Conservation (phyloP, 805 yeast species). For the Lachancea dasiensis region DNA sequence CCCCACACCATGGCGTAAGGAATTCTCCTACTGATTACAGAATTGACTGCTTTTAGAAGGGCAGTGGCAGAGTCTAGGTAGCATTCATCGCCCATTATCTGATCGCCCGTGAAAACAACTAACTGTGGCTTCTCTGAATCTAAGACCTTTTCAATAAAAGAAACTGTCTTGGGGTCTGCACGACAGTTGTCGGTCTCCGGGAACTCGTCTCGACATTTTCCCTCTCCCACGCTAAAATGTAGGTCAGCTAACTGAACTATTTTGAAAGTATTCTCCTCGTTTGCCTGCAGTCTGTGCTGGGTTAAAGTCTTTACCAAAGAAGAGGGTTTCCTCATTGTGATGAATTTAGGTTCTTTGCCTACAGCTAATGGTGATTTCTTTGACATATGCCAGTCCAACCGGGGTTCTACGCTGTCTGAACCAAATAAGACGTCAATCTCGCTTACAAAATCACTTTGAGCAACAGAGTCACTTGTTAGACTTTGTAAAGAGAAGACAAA, state of each 20-base stretch:
- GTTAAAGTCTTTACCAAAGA: slow-evolving; percentile 2
- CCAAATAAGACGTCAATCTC: slow-evolving; percentile 72
- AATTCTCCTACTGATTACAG: slow-evolving; percentile 58
- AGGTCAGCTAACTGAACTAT: slow-evolving; percentile 87
- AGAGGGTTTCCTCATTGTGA: slow-evolving; percentile 10
- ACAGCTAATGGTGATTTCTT: background rate
- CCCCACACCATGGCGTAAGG: slow-evolving; percentile 89
- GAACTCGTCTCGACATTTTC: slow-evolving; percentile 68
- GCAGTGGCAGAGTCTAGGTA: slow-evolving; percentile 81
- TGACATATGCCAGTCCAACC: slow-evolving; percentile 57
- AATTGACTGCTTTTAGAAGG: slow-evolving; percentile 65
- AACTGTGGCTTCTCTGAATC: slow-evolving; percentile 78
- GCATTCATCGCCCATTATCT: slow-evolving; percentile 66
- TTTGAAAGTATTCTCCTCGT: slow-evolving; percentile 51
- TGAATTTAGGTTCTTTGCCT: slow-evolving; percentile 11
- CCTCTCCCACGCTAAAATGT: slow-evolving; percentile 82
- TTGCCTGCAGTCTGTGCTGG: slow-evolving; percentile 33
- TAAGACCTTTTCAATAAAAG: slow-evolving; percentile 55
- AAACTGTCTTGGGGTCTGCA: slow-evolving; percentile 70
- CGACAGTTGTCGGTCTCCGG: slow-evolving; percentile 55
- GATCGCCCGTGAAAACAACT: slow-evolving; percentile 88
- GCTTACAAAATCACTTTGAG: slow-evolving; percentile 34
- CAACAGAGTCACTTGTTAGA: background rate
- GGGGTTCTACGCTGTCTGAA: slow-evolving; percentile 64
- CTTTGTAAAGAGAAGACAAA: too few relatives aligned